Evolutionary conservation across 2,329 filamentous ascomycete genomes (phyloP), one percentile per base, ranked within the genome.

Genomic region (Metarhizium humberi): DNA sequence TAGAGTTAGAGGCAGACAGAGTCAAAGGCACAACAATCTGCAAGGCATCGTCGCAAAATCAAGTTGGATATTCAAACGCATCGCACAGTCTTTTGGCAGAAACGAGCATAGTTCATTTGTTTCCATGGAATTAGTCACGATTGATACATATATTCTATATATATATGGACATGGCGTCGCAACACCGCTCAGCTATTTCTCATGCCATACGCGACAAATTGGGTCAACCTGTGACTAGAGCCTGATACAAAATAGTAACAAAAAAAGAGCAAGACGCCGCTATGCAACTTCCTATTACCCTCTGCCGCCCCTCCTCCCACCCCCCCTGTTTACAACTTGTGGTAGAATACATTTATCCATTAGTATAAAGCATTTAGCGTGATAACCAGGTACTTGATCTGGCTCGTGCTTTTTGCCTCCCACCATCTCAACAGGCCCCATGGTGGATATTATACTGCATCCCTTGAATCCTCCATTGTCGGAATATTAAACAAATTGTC

Each of bases 401-500:
- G 25, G 25, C 25, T 25, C 25, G 25, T 25, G 25, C 25, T 25
- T 25, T 25, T 4, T 4, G 25, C 25, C 25, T 34, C 32, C 32
- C 32, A 34, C 25, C 25, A 4, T 25, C 25, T 34, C 2, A 34
- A 10, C 32, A 34, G 10, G 6, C 1, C 38, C 14, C 38, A 16
- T 40, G 38, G 16, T 7, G 36, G 36, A 36, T 18, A 20, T 45
- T 16, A 45, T 11, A 20, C 20, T 18, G 18, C 16, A 20, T 45
- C 42, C 25, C 52, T 51, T 14, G 55, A n/a, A 3, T 59, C 60
- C 34, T 62, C 57, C 29, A 48, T 1, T n/a, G 52, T 30, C 18
- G 49, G 52, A 4, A 55, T 20, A 13, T 54, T 59, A 16, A 65
- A 58, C 25, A 66, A 18, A 53, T 69, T 66, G 51, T 70, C 65